Evolutionary conservation across 371 early-diverging fungal genomes (phyloP), one percentile per base, ranked within the genome.

Genomic region (Saksenaea vasiformis): DNA sequence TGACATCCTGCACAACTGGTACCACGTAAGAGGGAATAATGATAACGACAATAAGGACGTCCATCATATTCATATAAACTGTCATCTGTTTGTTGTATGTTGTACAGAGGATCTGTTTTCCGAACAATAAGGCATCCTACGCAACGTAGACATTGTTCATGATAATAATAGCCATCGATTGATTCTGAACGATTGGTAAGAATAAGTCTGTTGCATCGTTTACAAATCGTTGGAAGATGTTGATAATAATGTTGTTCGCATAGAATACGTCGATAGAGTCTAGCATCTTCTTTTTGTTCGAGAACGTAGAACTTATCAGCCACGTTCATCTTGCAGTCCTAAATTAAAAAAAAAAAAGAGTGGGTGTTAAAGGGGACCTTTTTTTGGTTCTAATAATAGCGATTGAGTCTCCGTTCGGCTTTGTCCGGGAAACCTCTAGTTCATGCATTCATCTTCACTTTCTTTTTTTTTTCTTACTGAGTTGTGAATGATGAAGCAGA

Each of bases 1-100:
- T 87, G 79, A 69, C 97, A 97, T 15, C 97, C 97, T 4, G 93
- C 88, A 72, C 97, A 97, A 65, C 87, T 90, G 37, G 87, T 85
- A 36, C 95, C 93, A 60, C 87, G 91, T 35, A 87, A 67, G 38
- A 87, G 72, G 3, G 95, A 94, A 74, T 92, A 97, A 72, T 96
- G 96, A 63, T 88, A 86, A 60, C 91, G 90, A 72, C 97, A 97
- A 72, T 88, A 96, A 7, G 94, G 89, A 58, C 88, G 81, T 36
- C 87, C 87, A 44, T 94, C 90, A 58, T 92, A 89, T 63, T 93
- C 93, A 68, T 93, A 96, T 73, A 94, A 94, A 3, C 89, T 87
- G 65, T 93, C 95, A 61, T 92, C 88, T 14, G 28, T 19, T 9
- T 51, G 51, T 15, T 28, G 27, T 51, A 36, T 8, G 54, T 47